These are phyloP conservation scores for Epichloe aotearoae DNA, from an alignment of 2,329 filamentous ascomycete genomes.

Conservation along the genomic window DNA sequence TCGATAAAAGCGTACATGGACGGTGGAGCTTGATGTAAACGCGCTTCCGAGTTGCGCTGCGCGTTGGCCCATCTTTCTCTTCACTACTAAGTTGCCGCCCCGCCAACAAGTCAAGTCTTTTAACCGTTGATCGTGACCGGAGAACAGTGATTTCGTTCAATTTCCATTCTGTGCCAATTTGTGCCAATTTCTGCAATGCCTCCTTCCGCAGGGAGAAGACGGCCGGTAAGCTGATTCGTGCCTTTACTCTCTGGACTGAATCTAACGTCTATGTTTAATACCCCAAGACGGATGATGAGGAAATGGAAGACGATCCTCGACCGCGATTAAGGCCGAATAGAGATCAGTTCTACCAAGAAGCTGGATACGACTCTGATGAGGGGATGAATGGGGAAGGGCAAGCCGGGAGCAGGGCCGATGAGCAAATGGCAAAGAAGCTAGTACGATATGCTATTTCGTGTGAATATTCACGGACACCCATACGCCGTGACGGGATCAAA, in stretches of 20 bases:
- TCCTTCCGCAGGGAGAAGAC: constrained; percentile 18
- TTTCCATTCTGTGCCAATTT: neutral
- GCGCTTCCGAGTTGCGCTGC: neutral
- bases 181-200: constrained; percentile 15
- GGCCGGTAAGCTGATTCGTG: constrained; percentile 15
- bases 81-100: no score
- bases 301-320: constrained; percentile 19
- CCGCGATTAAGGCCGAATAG: constrained; percentile 19
- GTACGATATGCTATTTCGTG: constrained; percentile 55
- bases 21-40: neutral
- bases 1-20: constrained; percentile 6
- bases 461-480: constrained; percentile 47
- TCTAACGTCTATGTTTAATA: neutral
- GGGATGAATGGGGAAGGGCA: constrained; percentile 19
- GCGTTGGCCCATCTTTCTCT: neutral
- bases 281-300: constrained; percentile 16
- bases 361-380: constrained; percentile 24
- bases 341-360: constrained; percentile 18
- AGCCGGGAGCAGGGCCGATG: constrained; percentile 27
- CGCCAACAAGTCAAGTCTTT: no score
- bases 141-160: neutral
- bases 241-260: neutral
- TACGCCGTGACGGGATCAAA: constrained; percentile 47
- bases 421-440: constrained; percentile 50
- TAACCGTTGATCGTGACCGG: neutral